phyloP scores from a whole-genome alignment of 805 yeast genomes.

The Debaryomyces maramus region DNA sequence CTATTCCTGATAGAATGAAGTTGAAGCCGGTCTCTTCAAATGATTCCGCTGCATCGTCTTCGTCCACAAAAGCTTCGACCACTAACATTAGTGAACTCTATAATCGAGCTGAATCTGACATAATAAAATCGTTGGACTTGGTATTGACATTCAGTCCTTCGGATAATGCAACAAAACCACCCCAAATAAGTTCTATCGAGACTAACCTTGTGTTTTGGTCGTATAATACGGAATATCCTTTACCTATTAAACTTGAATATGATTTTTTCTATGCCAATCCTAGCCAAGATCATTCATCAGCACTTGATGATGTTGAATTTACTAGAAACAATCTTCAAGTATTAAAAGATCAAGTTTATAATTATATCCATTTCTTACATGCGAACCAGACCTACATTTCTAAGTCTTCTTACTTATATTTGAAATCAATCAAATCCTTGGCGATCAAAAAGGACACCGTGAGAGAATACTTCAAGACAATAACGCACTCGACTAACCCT shows the following conservation, averaged over 20 bases:
- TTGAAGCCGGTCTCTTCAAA: neutral
- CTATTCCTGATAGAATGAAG: neutral
- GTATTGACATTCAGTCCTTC: constrained; percentile 27
- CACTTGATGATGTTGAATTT: constrained; percentile 27
- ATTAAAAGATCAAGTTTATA: constrained; percentile 33
- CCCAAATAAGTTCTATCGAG: constrained; percentile 34
- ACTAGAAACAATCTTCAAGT: constrained; percentile 36
- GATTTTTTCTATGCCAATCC: constrained; percentile 41
- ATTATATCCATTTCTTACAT: constrained; percentile 35
- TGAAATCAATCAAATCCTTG: constrained; percentile 38
- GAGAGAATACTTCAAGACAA: constrained; percentile 33
- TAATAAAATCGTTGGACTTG: constrained; percentile 23
- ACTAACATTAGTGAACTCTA: constrained; percentile 31
- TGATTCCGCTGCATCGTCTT: constrained; percentile 4
- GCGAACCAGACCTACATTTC: constrained; percentile 33
- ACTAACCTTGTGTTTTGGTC: constrained; percentile 42
- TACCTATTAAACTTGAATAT: constrained; percentile 39
- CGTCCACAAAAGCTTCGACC: constrained; percentile 5
- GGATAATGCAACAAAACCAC: constrained; percentile 28
- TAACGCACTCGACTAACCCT: constrained; percentile 24
- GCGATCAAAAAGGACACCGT: constrained; percentile 42
- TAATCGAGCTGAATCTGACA: constrained; percentile 24
- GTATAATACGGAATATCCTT: constrained; percentile 39
- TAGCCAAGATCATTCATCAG: constrained; percentile 16
- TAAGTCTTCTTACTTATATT: constrained; percentile 32